Base-by-base conservation (phyloP, 2,329 filamentous ascomycete species). In the Tolypocladium guangdongense region DNA sequence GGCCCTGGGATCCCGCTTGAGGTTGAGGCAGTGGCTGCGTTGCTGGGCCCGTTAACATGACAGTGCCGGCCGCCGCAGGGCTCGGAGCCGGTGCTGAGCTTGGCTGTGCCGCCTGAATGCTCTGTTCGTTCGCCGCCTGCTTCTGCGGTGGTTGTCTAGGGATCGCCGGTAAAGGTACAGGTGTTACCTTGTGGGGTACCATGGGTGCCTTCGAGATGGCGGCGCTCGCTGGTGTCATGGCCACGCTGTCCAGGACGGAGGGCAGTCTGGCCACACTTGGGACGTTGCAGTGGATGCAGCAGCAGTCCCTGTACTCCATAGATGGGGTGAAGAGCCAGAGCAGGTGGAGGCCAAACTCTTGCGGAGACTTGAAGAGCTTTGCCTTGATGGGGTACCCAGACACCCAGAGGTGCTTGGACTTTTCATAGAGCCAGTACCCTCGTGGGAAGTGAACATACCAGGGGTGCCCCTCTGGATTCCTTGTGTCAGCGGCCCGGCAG, bases 281-380 rank as follows among this genome's bases (percentile, higher is more conserved):
- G n/a, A 65, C 57, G 53, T 74, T 75, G 63, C 77, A 80, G 49
- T 77, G 71, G 14, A 74, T 69, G 56, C 77, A 80, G 51, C 74
- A 76, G 61, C 77, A 80, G 56, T 78, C 74, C 46, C 61, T 68
- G 48, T 75, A 74, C 59, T 77, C 73, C 55, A 64, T 67, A 16
- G 76, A 78, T 18, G 65, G 60, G 33, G 76, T 76, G 8, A 76
- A 64, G 2, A 80, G 71, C 76, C 77, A 80, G 49, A 80, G 67
- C 27, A 78, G 57, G 56, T 80, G 77, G 10, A 77, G 65, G 5
- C 72, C 74, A 55, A 80, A 78, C 57, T 80, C 77, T 54, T 78
- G 75, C 0, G 77, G 76, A 45, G 73, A 76, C 61, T 75, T 77
- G 61, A 74, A 80, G 6, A 76, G 65, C 61, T 75, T 77, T 36